Evolutionary conservation across 2,329 filamentous ascomycete species (phyloP).

Genomic region (Ploettnerulaceae sp.): DNA sequence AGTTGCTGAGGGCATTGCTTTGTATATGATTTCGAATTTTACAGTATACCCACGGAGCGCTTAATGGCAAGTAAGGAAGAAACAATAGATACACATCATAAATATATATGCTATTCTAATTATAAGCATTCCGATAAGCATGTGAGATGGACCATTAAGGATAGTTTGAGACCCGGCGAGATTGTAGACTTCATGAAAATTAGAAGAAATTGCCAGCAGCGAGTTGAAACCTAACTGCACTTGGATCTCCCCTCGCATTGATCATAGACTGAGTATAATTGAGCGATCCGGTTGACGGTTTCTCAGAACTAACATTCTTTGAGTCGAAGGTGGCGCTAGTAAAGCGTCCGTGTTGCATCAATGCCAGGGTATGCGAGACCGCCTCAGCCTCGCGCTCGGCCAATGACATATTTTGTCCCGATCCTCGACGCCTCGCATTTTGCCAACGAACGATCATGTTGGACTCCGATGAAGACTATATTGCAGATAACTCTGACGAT

Average conservation of each 20-base stretch:
- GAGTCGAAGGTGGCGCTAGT: too few relatives aligned
- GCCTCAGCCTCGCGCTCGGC: conserved; percentile 8
- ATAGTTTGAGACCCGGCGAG: neutral
- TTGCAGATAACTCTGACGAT: conserved; percentile 60
- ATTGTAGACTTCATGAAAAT: neutral
- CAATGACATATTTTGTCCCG: neutral
- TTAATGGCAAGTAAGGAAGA: conserved; percentile 18
- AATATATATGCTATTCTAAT: neutral
- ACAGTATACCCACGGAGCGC: conserved; percentile 31
- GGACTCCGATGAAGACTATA: conserved; percentile 68
- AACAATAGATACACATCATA: conserved; percentile 2
- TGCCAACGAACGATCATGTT: conserved; percentile 50
- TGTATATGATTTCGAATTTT: conserved; percentile 31
- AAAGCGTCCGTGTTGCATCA: too few relatives aligned
- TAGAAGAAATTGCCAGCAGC: too few relatives aligned
- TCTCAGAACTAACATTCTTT: too few relatives aligned
- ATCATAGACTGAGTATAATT: too few relatives aligned
- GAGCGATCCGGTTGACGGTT: too few relatives aligned
- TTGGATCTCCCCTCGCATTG: too few relatives aligned
- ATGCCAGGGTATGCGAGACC: too few relatives aligned
- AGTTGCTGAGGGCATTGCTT: conserved; percentile 11
- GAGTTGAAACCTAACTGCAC: too few relatives aligned
- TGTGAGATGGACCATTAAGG: too few relatives aligned
- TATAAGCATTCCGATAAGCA: too few relatives aligned
- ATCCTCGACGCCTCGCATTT: too few relatives aligned